Base-by-base conservation (phyloP, 768 basidiomycete species). In the Tephrocybe sp. region DNA sequence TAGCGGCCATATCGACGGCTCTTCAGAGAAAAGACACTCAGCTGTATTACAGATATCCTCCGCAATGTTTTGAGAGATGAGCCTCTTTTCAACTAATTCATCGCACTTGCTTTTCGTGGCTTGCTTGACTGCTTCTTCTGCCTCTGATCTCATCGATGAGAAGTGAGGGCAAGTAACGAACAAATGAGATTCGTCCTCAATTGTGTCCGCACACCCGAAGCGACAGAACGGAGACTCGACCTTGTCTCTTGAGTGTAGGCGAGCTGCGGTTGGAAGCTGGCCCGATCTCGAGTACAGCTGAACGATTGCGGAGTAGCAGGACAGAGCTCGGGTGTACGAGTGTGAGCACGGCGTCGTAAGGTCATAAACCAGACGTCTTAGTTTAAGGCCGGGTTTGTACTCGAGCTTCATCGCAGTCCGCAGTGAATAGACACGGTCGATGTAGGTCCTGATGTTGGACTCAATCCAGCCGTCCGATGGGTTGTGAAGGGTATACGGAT, bases 391-490 rank as follows among this genome's bases (percentile, higher is more conserved):
- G 7, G 7, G 19, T 5, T 38, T 38, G 37, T 4, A 19, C 12
- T 38, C 37, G 6, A 19, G 16, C 3, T 9, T 4, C 16, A 3
- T 16, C 21, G 37, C 37, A 38, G 3, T 3, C 12, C 21, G 37
- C 6, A 18, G 2, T 3, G 18, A 19, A 19, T 18, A 38, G 3
- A 19, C 6, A 22, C 10, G 36, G 18, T 53, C 36, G 19, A 37
- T 43, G 31, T 42, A 54, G 12, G 33, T 25, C 12, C 41, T 12
- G 18, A 57, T 50, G 27, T 55, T 57, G 1, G 51, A 55, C 44
- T 57, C 54, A 11, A 60, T 60, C 54, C 57, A 60, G 37, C 59
- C 49, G 33, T 55, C 52, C 3, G 30, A n/a, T 1, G 13, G 12
- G 1, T 47, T 40, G 29, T 50, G 51, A 21, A 57, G 50, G 0